Evolutionary conservation across 345 rosid genomes (phyloP).

Genomic region (Dimocarpus longan): DNA sequence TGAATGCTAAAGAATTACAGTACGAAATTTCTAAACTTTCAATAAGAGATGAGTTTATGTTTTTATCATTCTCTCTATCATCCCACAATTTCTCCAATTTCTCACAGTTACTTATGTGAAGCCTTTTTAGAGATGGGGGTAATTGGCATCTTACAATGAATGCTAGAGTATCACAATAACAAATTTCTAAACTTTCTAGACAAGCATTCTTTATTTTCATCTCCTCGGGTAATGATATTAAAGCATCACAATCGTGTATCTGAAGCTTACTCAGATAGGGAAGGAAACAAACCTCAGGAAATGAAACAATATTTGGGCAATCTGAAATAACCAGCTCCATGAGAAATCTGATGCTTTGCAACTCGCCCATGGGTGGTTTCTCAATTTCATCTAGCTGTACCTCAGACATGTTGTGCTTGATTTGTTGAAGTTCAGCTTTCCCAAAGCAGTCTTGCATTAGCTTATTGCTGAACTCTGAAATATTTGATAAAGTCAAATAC

Average conservation of each 20-base stretch:
- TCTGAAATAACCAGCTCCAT: neutral
- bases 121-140: neutral
- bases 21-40: too few relatives aligned
- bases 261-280: neutral
- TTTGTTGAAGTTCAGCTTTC: too few relatives aligned
- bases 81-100: constrained; percentile 12
- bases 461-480: too few relatives aligned
- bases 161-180: neutral
- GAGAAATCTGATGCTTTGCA: neutral
- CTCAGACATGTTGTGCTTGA: too few relatives aligned
- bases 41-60: neutral
- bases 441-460: too few relatives aligned
- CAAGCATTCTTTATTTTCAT: neutral
- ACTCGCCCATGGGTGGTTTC: neutral
- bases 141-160: neutral
- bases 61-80: neutral
- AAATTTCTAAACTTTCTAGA: neutral
- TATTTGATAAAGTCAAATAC: neutral
- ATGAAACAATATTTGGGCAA: neutral
- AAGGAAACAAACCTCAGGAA: neutral
- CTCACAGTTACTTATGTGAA: constrained; percentile 7
- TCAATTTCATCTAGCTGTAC: neutral
- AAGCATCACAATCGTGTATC: neutral
- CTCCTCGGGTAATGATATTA: neutral
- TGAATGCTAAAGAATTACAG: too few relatives aligned